A percentile compares a stretch with the other conserved stretches of the same genome.
Evolutionary conservation across 2,329 filamentous ascomycete genomes (phyloP).

Genomic region (Aspergillus ibericus): DNA sequence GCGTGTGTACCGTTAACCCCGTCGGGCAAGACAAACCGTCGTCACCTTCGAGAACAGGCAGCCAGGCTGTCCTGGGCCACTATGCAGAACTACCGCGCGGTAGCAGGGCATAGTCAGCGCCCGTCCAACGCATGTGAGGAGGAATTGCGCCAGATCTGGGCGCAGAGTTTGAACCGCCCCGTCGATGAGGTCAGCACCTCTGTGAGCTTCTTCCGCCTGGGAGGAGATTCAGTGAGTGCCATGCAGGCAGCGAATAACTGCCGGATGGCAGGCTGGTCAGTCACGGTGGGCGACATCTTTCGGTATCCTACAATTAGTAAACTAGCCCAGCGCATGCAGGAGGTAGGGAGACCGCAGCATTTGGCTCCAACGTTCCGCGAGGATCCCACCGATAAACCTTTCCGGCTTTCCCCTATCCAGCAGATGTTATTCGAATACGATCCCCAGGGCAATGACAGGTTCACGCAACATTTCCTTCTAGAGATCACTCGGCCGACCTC

Average conservation of each 20-base stretch:
- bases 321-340: slow-evolving; percentile 9
- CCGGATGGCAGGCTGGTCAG: slow-evolving; percentile 4
- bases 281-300: slow-evolving; percentile 14
- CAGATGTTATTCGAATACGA: slow-evolving; percentile 7
- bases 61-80: not conserved
- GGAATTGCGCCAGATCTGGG: slow-evolving; percentile 16
- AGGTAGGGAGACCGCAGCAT: not conserved
- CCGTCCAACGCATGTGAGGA: slow-evolving; percentile 11
- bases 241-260: slow-evolving; percentile 18
- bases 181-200: slow-evolving; percentile 4
- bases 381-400: slow-evolving; percentile 8
- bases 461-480: slow-evolving; percentile 18
- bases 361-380: not conserved
- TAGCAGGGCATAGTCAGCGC: not conserved
- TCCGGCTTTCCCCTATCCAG: slow-evolving; percentile 20
- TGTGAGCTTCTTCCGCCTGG: slow-evolving; percentile 27
- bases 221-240: slow-evolving; percentile 25
- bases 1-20: slow-evolving; percentile 36
- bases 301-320: slow-evolving; percentile 9
- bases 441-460: slow-evolving; percentile 8
- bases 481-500: not conserved
- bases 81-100: slow-evolving; percentile 6
- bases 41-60: slow-evolving; percentile 24
- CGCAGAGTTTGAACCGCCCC: slow-evolving; percentile 5
- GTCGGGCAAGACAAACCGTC: slow-evolving; percentile 39